These are phyloP conservation scores for Madurella mycetomatis DNA, from an alignment of 2,329 filamentous ascomycete genomes.

Conservation along the genomic window DNA sequence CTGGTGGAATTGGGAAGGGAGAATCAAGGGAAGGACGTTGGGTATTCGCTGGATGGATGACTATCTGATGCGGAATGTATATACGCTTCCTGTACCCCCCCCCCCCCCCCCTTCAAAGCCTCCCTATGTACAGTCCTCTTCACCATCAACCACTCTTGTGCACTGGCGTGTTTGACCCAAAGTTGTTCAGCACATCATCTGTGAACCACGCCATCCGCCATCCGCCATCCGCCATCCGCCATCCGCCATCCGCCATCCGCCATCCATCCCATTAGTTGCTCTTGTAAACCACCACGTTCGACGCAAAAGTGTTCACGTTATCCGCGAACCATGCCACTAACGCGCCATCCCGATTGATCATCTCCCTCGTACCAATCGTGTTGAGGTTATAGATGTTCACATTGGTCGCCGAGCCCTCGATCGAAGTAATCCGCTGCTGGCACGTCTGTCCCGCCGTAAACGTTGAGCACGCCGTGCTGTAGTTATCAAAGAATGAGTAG, in stretches of 20 bases:
- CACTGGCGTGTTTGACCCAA: too few relatives aligned
- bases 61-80: neutral
- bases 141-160: too few relatives aligned
- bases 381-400: slow-evolving; percentile 43
- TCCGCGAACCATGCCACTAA: slow-evolving; percentile 35
- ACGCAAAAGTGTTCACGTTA: slow-evolving; percentile 38
- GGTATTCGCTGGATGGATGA: slow-evolving; percentile 57
- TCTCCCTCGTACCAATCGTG: slow-evolving; percentile 39
- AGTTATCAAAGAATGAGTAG: slow-evolving; percentile 66
- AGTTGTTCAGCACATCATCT: too few relatives aligned
- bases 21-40: slow-evolving; percentile 50
- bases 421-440: slow-evolving; percentile 41
- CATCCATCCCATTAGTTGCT: slow-evolving; percentile 14
- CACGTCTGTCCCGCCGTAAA: slow-evolving; percentile 41
- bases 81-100: neutral
- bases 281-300: slow-evolving; percentile 35
- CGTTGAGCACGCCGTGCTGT: slow-evolving; percentile 48
- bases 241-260: neutral
- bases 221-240: neutral
- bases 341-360: slow-evolving; percentile 36
- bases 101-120: neutral
- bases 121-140: neutral
- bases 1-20: slow-evolving; percentile 59
- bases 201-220: neutral
- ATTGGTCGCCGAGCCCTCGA: slow-evolving; percentile 28